phyloP scores from a whole-genome alignment of 106 monocot species.

The Dendrobium nobile region DNA sequence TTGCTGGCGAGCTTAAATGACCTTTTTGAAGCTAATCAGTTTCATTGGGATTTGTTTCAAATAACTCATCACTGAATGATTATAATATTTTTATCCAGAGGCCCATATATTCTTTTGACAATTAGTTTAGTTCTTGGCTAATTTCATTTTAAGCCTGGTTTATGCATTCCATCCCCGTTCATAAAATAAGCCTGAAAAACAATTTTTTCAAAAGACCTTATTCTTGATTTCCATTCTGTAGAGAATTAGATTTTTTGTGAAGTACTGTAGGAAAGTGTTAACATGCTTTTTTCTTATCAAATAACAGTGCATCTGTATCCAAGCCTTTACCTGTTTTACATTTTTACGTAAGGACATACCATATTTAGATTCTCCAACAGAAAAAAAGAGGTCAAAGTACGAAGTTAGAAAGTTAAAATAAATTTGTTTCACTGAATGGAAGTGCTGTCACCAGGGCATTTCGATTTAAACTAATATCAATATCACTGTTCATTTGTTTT shows the following conservation, averaged over 20 bases:
- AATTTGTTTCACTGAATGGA: neutral
- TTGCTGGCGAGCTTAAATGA: neutral
- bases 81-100: neutral
- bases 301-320: neutral
- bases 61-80: neutral
- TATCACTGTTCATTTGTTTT: neutral
- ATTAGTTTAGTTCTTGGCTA: neutral
- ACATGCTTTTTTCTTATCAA: too few relatives aligned
- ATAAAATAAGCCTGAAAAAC: neutral
- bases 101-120: neutral
- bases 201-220: neutral
- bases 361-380: neutral
- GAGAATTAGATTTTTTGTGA: neutral
- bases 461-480: neutral
- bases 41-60: neutral
- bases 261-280: too few relatives aligned
- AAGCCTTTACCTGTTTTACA: neutral
- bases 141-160: neutral
- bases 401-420: neutral
- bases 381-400: neutral
- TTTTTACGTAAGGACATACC: neutral
- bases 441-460: neutral
- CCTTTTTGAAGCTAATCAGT: neutral
- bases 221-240: neutral
- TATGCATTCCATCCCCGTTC: neutral